phyloP scores from a whole-genome alignment of 2,329 filamentous ascomycete genomes.

The Phoma sp. region DNA sequence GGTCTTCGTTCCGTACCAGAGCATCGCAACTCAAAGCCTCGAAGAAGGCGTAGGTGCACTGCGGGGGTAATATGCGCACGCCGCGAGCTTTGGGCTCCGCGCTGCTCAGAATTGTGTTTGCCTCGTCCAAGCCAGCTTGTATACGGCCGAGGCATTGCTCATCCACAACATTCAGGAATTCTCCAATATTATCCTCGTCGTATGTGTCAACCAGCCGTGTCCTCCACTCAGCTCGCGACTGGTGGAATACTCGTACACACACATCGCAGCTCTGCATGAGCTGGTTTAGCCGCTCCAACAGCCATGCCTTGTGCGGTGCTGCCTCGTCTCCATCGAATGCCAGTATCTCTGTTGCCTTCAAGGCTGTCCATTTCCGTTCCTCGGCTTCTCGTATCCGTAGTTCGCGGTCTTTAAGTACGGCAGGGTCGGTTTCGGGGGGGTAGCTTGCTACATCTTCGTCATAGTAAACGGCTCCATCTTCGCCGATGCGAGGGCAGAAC shows the following conservation, averaged over 20 bases:
- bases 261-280: conserved; percentile 58
- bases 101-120: conserved; percentile 50
- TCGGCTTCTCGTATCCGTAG: conserved; percentile 49
- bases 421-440: conserved; percentile 38
- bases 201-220: conserved; percentile 52
- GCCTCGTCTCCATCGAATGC: conserved; percentile 58
- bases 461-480: conserved; percentile 49
- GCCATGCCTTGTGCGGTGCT: conserved; percentile 50
- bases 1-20: conserved; percentile 68
- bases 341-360: conserved; percentile 55
- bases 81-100: conserved; percentile 60
- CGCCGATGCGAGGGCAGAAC: conserved; percentile 56
- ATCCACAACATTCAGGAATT: conserved; percentile 56
- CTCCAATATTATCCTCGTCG: conserved; percentile 53
- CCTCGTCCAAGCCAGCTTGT: conserved; percentile 51
- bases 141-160: conserved; percentile 56
- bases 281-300: conserved; percentile 49
- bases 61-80: conserved; percentile 60
- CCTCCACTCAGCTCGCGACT: conserved; percentile 51
- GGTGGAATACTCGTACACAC: conserved; percentile 59
- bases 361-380: conserved; percentile 49
- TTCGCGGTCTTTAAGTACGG: conserved; percentile 37
- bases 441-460: conserved; percentile 54
- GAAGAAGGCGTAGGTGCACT: conserved; percentile 81
- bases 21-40: conserved; percentile 86